Evolutionary conservation across 2,329 filamentous ascomycete species (phyloP).

Genomic region (Colletotrichum melonis): DNA sequence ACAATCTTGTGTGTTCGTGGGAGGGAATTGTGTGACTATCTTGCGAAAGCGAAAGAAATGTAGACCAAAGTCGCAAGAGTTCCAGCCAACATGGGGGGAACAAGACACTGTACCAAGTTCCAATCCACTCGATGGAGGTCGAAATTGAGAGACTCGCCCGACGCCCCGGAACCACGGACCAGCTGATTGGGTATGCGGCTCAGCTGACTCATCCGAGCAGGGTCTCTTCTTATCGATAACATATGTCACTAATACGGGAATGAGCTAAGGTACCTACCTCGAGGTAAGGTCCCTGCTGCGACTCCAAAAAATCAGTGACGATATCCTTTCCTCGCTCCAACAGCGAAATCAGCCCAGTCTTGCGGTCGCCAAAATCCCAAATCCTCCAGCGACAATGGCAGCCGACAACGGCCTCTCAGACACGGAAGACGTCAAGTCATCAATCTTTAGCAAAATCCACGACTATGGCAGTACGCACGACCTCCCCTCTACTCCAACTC

Average conservation of each 20-base stretch:
- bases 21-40: constrained; percentile 2
- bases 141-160: constrained; percentile 23
- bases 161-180: background rate
- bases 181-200: constrained; percentile 26
- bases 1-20: background rate
- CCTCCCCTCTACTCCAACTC: background rate
- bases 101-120: constrained; percentile 20
- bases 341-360: background rate
- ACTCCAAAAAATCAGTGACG: constrained; percentile 15
- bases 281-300: background rate
- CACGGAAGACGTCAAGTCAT: constrained; percentile 1
- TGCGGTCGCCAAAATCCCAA: background rate
- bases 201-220: constrained; percentile 25
- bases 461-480: constrained; percentile 62
- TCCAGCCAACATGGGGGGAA: background rate
- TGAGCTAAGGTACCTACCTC: background rate
- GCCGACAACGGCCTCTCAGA: background rate
- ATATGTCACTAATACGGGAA: constrained; percentile 17
- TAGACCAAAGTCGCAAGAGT: background rate
- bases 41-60: background rate
- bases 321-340: background rate
- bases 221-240: constrained; percentile 31
- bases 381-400: constrained; percentile 1
- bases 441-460: constrained; percentile 44
- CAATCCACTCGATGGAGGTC: constrained; percentile 26